Conservation (phyloP, 208 protist genomes). For the Leishmania gerbilli region DNA sequence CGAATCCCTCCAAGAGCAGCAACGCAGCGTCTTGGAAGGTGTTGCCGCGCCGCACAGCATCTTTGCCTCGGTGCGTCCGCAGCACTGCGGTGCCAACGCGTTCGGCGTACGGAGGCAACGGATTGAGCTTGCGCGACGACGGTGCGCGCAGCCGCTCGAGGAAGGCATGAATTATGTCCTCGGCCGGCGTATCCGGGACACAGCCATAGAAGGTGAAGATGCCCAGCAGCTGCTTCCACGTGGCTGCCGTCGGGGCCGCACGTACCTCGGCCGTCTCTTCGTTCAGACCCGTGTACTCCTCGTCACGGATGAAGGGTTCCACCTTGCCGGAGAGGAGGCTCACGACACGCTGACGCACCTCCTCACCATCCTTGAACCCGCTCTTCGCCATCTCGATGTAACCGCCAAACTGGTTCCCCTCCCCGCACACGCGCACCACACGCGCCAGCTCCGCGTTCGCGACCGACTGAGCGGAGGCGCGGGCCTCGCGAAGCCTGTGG, state of each 20-base stretch:
- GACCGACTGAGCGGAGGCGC: constrained; percentile 39
- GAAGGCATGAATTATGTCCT: constrained; percentile 76
- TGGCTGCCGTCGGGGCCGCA: constrained; percentile 53
- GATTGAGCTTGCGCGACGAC: constrained; percentile 44
- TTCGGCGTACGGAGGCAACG: constrained; percentile 83
- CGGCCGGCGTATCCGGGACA: constrained; percentile 71
- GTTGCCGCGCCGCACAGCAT: constrained; percentile 63
- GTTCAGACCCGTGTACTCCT: constrained; percentile 44
- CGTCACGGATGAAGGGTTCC: constrained; percentile 76
- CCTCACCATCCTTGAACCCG: constrained; percentile 43
- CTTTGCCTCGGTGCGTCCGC: constrained; percentile 47
- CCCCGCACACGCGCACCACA: constrained; percentile 78
- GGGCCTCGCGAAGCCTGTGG: constrained; percentile 71
- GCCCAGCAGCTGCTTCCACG: constrained; percentile 91
- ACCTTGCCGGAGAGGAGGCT: constrained; percentile 82
- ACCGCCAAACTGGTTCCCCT: constrained; percentile 84
- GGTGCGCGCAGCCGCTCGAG: constrained; percentile 63
- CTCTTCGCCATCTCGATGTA: constrained; percentile 68
- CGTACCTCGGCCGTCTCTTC: constrained; percentile 24
- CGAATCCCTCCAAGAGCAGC: constrained; percentile 77
- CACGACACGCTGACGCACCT: constrained; percentile 74
- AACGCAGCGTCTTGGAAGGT: constrained; percentile 77
- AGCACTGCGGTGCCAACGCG: constrained; percentile 37
- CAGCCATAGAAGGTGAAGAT: constrained; percentile 90
- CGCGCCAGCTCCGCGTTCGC: constrained; percentile 63